Conservation (phyloP, 1,139 yeast species). For the Debaryomycetaceae sp. region DNA sequence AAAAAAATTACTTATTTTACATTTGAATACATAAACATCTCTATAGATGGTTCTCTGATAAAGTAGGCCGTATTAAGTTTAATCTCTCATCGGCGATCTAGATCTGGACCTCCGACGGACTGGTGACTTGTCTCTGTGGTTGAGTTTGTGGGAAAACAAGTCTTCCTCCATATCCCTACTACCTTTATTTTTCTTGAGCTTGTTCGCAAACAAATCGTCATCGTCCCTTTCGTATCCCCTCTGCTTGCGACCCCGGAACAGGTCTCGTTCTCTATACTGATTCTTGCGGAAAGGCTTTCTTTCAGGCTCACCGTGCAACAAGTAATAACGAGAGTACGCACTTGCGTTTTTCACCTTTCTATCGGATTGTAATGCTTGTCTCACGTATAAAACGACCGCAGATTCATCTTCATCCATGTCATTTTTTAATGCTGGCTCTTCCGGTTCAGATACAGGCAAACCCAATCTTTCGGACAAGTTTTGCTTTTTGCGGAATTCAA, state of each 20-base stretch:
- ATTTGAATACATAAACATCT: not conserved
- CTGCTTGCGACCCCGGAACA: slow-evolving; percentile 4
- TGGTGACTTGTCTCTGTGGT: slow-evolving; percentile 7
- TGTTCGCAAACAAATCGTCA: slow-evolving; percentile 39
- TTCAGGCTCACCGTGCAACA: slow-evolving; percentile 74
- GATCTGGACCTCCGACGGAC: slow-evolving; percentile 9
- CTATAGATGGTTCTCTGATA: not conserved
- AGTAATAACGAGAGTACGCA: slow-evolving; percentile 61
- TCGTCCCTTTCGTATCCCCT: slow-evolving; percentile 26
- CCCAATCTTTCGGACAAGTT: slow-evolving; percentile 31
- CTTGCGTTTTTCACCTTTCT: slow-evolving; percentile 58
- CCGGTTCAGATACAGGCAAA: slow-evolving; percentile 10
- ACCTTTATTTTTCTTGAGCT: slow-evolving; percentile 5
- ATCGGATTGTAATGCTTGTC: slow-evolving; percentile 56
- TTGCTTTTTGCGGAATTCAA: slow-evolving; percentile 33
- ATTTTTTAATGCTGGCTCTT: slow-evolving; percentile 1
- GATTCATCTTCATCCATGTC: slow-evolving; percentile 43
- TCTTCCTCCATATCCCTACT: slow-evolving; percentile 15
- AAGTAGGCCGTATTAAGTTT: slow-evolving; percentile 2
- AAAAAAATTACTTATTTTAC: not conserved
- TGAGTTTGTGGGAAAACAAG: slow-evolving; percentile 31
- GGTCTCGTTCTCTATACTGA: slow-evolving; percentile 6
- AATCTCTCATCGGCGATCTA: slow-evolving; percentile 10
- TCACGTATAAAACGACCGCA: slow-evolving; percentile 36
- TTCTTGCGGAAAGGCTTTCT: slow-evolving; percentile 27